These are phyloP conservation scores for Chrysochromulina tobinii DNA, from an alignment of 78 protist species.

Conservation along the genomic window DNA sequence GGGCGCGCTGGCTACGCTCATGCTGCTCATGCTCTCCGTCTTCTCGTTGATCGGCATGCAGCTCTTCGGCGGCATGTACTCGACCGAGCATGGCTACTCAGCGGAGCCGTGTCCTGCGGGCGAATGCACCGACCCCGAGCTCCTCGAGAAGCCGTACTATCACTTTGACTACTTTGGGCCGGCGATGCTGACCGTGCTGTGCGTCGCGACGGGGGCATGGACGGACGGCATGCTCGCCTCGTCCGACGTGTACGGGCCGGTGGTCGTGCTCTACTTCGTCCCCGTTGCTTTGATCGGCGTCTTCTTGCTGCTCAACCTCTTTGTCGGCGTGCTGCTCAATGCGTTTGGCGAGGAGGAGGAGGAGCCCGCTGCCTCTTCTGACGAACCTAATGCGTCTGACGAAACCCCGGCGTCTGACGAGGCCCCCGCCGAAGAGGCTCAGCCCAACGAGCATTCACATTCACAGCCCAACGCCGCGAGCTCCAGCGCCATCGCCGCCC, in stretches of 20 bases:
- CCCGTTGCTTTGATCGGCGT: background rate
- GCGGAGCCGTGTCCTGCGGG: too few species aligned
- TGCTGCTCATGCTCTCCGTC: background rate
- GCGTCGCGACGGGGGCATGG: constrained; percentile 9
- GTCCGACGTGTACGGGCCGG: background rate
- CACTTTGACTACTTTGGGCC: constrained; percentile 11
- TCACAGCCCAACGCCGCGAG: too few species aligned
- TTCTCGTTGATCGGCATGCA: constrained; percentile 45
- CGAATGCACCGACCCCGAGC: too few species aligned
- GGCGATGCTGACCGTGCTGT: constrained; percentile 12
- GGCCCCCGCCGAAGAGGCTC: too few species aligned
- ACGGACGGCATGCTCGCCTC: background rate
- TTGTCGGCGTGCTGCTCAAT: background rate
- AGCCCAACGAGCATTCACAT: too few species aligned
- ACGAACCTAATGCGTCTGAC: too few species aligned
- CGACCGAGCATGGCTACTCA: too few species aligned
- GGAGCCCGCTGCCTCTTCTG: too few species aligned
- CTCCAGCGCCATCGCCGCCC: too few species aligned
- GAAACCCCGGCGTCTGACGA: too few species aligned
- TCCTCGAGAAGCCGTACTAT: background rate
- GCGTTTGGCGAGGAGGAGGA: background rate
- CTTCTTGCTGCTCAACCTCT: background rate
- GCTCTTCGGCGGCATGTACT: constrained; percentile 21
- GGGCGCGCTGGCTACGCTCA: background rate
- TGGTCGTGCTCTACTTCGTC: background rate